Base-by-base conservation (phyloP, 345 rosid genomes). In the Aquilaria malaccensis region DNA sequence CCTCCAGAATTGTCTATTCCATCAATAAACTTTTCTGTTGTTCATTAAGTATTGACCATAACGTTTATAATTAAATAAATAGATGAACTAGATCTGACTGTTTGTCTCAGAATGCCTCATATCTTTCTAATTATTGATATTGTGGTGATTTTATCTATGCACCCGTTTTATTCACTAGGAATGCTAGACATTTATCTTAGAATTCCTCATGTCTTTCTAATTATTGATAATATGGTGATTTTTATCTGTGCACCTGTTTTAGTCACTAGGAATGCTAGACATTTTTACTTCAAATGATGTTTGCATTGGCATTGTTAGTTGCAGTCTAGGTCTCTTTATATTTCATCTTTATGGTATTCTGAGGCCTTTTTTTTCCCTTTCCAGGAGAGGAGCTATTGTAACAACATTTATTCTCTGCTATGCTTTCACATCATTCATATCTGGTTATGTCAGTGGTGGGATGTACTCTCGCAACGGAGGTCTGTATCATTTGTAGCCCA, bases 301-400 rank as follows among this genome's bases (percentile, higher is more conserved):
- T 3, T 37, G 43, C 7, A 15, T 0, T 2, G 2, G 29, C 48
- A 15, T 48, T 14, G 30, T 58, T 65, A 49, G 52, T 65, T 56
- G 22, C 33, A 37, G 7, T 37, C 5, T 9, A 33, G 30, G 55
- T 11, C 49, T 32, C 12, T 64, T 65, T 29, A 14, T 48, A 10
- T 7, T 13, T 46, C 41, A 64, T 29, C 54, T 7, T 56, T 31
- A 45, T 55, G 45, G 49, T 3, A 37, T 37, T 5, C 43, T 4
- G 7, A 4, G 43, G 7, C 7, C 7, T 37, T 37, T 15, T n/a
- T 29, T 67, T 72, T 9, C 70, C 62, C 62, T 52, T 22, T 55
- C 29, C 84, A 95, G 99, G 97, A 88, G 99, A 83, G 99, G 99
- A 76, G 97, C 99, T 46, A 95, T 95, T 72, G 96, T 88, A 67